These are phyloP conservation scores for Arctium lappa DNA, from an alignment of 129 eudicot genomes.

Conservation along the genomic window DNA sequence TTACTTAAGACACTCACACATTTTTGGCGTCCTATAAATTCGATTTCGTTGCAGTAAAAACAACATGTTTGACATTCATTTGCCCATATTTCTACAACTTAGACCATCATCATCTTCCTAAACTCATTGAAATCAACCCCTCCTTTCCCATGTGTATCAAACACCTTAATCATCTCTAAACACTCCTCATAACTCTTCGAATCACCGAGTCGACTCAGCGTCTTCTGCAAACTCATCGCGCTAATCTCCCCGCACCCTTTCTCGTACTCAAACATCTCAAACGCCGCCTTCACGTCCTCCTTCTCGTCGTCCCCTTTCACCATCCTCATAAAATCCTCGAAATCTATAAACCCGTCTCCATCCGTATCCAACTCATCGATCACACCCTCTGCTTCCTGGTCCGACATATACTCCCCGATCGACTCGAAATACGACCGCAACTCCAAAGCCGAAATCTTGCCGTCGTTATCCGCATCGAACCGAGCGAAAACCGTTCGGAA, in stretches of 20 bases:
- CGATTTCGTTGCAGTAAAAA: neutral
- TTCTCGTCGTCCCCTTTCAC: constrained; percentile 38
- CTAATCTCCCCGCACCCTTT: constrained; percentile 73
- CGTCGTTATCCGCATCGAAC: constrained; percentile 56
- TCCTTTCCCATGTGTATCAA: constrained; percentile 70
- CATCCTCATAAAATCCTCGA: constrained; percentile 49
- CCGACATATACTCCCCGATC: constrained; percentile 66
- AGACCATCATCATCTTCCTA: constrained; percentile 68
- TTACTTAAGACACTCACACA: too few relatives aligned
- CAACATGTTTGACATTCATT: neutral
- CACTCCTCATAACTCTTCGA: constrained; percentile 62
- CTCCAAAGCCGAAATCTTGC: constrained; percentile 67
- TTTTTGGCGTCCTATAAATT: neutral
- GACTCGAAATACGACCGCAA: constrained; percentile 57
- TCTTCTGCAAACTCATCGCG: constrained; percentile 65
- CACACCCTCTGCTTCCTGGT: constrained; percentile 62
- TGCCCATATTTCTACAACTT: neutral
- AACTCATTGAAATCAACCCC: constrained; percentile 68
- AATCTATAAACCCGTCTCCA: constrained; percentile 53
- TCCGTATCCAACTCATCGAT: constrained; percentile 55
- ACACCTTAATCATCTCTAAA: constrained; percentile 58
- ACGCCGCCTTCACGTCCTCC: constrained; percentile 62
- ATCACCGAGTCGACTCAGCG: constrained; percentile 63
- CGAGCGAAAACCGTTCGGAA: constrained; percentile 53
- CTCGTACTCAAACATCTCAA: constrained; percentile 66